Conservation (phyloP, 2,329 filamentous ascomycete species). For the Pyrenophora seminiperda region DNA sequence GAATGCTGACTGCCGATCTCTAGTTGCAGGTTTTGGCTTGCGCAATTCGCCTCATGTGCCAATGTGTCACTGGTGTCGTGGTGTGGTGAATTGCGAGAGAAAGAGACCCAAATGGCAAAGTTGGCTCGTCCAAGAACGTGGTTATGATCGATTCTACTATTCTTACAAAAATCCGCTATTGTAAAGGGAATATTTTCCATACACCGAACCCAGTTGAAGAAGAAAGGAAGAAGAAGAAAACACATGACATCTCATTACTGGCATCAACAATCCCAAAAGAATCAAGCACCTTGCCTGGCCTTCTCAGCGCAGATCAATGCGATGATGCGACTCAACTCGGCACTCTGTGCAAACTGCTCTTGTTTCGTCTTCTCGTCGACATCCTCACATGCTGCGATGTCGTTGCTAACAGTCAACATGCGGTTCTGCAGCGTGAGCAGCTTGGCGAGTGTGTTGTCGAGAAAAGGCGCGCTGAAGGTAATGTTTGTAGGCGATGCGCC, state of each 20-base stretch:
- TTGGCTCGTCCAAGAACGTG: neutral
- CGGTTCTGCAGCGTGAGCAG: slow-evolving; percentile 56
- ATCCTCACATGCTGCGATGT: slow-evolving; percentile 53
- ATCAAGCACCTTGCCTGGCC: slow-evolving; percentile 52
- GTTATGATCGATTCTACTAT: slow-evolving; percentile 2
- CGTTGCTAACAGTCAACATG: slow-evolving; percentile 56
- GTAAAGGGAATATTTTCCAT: neutral
- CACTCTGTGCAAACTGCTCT: slow-evolving; percentile 57
- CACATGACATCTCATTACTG: neutral
- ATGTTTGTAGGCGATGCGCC: slow-evolving; percentile 47
- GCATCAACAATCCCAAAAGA: neutral
- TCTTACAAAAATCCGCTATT: slow-evolving; percentile 10
- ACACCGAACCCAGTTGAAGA: neutral
- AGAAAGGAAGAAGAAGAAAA: neutral
- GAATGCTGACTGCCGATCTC: slow-evolving; percentile 11
- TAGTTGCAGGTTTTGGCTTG: slow-evolving; percentile 8
- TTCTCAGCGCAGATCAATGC: slow-evolving; percentile 60
- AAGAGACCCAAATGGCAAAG: no score
- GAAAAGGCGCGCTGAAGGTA: slow-evolving; percentile 58
- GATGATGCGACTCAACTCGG: slow-evolving; percentile 56
- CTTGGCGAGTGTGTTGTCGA: slow-evolving; percentile 59
- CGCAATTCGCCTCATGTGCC: neutral
- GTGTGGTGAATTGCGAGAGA: neutral
- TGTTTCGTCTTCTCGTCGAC: slow-evolving; percentile 55
- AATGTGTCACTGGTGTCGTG: neutral